phyloP scores from a whole-genome alignment of 2,329 filamentous ascomycete species.

The Dactylellina parvicollis region DNA sequence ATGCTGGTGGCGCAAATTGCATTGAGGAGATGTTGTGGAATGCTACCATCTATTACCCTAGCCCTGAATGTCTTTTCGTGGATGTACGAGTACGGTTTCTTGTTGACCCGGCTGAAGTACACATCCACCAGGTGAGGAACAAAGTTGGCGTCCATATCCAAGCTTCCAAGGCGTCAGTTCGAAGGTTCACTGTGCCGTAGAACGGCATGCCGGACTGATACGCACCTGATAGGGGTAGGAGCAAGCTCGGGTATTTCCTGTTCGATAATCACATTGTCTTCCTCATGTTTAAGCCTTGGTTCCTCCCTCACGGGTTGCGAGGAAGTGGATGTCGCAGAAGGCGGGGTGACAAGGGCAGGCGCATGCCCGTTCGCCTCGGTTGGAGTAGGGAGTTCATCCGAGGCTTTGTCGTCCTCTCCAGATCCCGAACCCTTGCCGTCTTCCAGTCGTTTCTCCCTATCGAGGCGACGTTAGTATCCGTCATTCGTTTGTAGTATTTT shows the following conservation, averaged over 20 bases:
- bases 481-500: conserved; percentile 65
- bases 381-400: conserved; percentile 58
- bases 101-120: conserved; percentile 82
- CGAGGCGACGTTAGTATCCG: conserved; percentile 69
- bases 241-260: conserved; percentile 62
- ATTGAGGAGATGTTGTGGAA: conserved; percentile 68
- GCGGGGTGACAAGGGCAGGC: conserved; percentile 46
- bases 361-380: conserved; percentile 59
- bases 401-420: conserved; percentile 58
- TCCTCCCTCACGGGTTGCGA: conserved; percentile 37
- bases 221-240: conserved; percentile 48
- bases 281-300: conserved; percentile 26
- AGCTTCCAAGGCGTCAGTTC: conserved; percentile 19
- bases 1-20: conserved; percentile 72
- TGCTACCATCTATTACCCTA: conserved; percentile 73
- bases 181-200: not conserved
- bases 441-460: conserved; percentile 53
- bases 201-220: not conserved
- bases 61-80: conserved; percentile 80
- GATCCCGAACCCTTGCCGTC: conserved; percentile 35
- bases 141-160: conserved; percentile 52
- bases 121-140: conserved; percentile 68
- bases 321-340: conserved; percentile 32
- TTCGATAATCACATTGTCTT: conserved; percentile 54
- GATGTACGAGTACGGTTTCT: conserved; percentile 82